Evolutionary conservation across 164 flowering plant genomes (phyloP), one percentile per base, ranked within the genome.

Genomic region (Vitis rupestris): DNA sequence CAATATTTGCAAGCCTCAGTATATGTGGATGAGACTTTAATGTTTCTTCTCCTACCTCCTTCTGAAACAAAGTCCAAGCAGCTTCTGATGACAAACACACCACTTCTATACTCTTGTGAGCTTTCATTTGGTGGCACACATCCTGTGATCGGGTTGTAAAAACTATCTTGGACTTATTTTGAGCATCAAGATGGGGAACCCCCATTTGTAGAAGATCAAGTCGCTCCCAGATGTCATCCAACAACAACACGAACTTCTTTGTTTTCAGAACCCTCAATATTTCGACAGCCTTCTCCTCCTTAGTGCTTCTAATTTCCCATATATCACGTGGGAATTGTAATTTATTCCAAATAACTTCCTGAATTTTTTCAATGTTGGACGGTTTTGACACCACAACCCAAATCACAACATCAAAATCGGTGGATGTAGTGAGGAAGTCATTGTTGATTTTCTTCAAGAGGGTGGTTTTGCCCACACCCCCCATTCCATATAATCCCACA

Each of bases 111-210:
- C 55, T 65, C 16, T 57, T 63, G 10, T 68, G 69, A 16, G 69
- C 73, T 2, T 37, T 49, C 80, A 76, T 76, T 0, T 29, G 12
- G 3, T 61, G 50, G 16, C 76, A 77, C 47, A 73, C 68, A n/a
- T 62, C 50, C 54, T 56, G 29, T 3, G 49, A 72, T 10, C 70
- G 61, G 19, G 61, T 60, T 0, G 70, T 66, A 48, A 72, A 61
- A 6, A 66, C 17, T 13, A 72, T 9, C 37, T 66, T 72, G 51
- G 48, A 66, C 12, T 17, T 61, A 61, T 60, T 72, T 52, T 30
- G 19, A 1, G 1, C 4, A 4, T 27, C 50, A 1, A 61, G 61
- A 10, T 29, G 9, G 2, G 75, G 70, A 16, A 72, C 14, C 49
- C 65, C 63, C 14, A 66, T 44, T 10, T 66, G 8, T 1, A 12